Base-by-base conservation (phyloP, 441 rosid genomes). In the Erodium moschatum region DNA sequence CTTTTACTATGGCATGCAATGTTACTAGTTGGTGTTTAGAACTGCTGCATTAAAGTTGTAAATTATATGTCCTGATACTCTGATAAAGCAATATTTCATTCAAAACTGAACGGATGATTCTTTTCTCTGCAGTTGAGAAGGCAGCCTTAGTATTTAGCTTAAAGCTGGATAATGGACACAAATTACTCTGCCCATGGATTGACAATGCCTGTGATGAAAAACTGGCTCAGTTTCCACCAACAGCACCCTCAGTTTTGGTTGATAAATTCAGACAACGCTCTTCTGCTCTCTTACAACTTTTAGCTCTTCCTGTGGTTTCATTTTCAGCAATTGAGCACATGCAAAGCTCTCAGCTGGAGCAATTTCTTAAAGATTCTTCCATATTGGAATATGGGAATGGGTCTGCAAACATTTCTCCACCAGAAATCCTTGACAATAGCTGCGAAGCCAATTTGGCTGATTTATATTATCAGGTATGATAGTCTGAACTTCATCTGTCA, bases 101-200 rank as follows among this genome's bases (percentile, higher is more conserved):
- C 18, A 7, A 56, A 56, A 11, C 18, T 56, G 21, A 56, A 56
- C 24, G 18, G 24, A 0, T 11, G 50, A 35, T 72, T 72, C 69
- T 66, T 24, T 11, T 73, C 64, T 46, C 79, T 40, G 18, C 84
- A 88, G 98, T 91, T 80, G 98, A 88, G 85, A 94, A 89, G 81
- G 94, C 87, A 0, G 96, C 94, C 15, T 78, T 79, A 40, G 96
- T 91, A 35, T 87, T 91, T 78, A 85, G 99, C 87, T 85, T 91
- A 73, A 88, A 91, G 86, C 82, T 94, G 79, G 92, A 94, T 75
- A 81, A 61, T 76, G 92, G 97, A 42, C 99, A 91, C 73, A 94
- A 87, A 67, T 71, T 78, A 68, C 83, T 81, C 56, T 94, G 99
- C 79, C 97, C 94, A 5, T 91, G 96, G 97, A 79, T 77, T 35